Conservation (phyloP, 2,329 filamentous ascomycete genomes). For the Ascochyta pisi region DNA sequence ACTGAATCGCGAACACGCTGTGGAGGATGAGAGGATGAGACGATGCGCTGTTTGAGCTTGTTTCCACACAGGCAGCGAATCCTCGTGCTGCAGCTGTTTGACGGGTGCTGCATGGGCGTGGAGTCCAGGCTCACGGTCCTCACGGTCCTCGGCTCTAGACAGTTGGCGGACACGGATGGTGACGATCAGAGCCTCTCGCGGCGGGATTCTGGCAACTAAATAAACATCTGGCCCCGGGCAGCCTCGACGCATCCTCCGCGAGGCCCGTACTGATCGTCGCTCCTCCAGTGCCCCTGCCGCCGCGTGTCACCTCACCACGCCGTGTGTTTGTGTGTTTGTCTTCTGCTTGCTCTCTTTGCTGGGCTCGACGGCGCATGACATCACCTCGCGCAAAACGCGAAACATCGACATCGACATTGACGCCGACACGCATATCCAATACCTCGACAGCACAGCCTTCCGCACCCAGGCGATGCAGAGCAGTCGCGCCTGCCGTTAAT, state of each 20-base stretch:
- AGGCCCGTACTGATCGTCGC: no score
- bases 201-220: conserved; percentile 14
- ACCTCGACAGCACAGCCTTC: conserved; percentile 12
- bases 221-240: conserved; percentile 9
- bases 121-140: conserved; percentile 1
- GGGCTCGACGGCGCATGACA: conserved; percentile 23
- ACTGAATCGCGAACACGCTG: conserved; percentile 11
- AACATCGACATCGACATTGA: no score
- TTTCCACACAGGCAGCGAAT: conserved; percentile 12
- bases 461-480: conserved; percentile 31
- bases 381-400: conserved; percentile 14
- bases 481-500: conserved; percentile 29
- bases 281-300: conserved; percentile 3
- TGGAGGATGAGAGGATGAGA: conserved; percentile 15
- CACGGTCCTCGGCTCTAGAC: conserved; percentile 15
- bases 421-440: background rate
- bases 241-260: no score
- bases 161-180: background rate
- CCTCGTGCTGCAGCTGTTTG: background rate
- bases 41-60: conserved; percentile 20
- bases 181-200: conserved; percentile 14
- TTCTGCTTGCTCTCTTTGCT: background rate
- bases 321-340: conserved; percentile 1
- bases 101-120: background rate
- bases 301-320: conserved; percentile 1